phyloP scores from a whole-genome alignment of 2,329 filamentous ascomycete genomes.

The Didymella exigua region DNA sequence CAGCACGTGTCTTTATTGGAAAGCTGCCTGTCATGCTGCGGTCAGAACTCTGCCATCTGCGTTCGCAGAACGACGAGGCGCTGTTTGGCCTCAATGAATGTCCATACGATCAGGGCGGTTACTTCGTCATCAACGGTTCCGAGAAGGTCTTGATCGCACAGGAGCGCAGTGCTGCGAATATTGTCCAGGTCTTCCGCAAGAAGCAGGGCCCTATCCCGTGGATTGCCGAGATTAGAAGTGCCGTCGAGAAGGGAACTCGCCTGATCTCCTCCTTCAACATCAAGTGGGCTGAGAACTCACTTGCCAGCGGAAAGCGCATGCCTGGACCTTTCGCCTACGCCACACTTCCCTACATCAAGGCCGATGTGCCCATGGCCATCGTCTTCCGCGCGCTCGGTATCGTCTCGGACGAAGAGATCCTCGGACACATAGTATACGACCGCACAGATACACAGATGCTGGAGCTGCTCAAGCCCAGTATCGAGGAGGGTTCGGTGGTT shows the following conservation, averaged over 20 bases:
- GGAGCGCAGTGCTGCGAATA: constrained; percentile 96
- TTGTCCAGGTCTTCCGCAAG: constrained; percentile 99
- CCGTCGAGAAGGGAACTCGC: constrained; percentile 92
- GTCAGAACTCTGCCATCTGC: constrained; percentile 91
- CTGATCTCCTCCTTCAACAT: constrained; percentile 92
- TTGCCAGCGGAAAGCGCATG: constrained; percentile 74
- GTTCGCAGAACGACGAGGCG: constrained; percentile 80
- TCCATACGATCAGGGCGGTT: constrained; percentile 96
- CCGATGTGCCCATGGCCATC: constrained; percentile 89
- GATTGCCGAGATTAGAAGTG: constrained; percentile 93
- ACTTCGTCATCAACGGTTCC: constrained; percentile 99
- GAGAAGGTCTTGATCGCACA: constrained; percentile 99
- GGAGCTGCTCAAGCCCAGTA: constrained; percentile 95
- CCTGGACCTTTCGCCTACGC: constrained; percentile 89
- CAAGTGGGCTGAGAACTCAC: constrained; percentile 86
- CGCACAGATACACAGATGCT: constrained; percentile 95
- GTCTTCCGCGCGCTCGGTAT: constrained; percentile 95
- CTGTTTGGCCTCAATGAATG: constrained; percentile 94
- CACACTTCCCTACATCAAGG: constrained; percentile 91
- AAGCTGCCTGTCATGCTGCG: constrained; percentile 98
- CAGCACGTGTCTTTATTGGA: constrained; percentile 84
- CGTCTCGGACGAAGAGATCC: constrained; percentile 95
- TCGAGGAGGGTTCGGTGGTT: constrained; percentile 95
- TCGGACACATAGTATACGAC: constrained; percentile 97
- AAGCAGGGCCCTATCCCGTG: constrained; percentile 93